phyloP scores from a whole-genome alignment of 306 rosid species.

The Citrullus mucosospermus region DNA sequence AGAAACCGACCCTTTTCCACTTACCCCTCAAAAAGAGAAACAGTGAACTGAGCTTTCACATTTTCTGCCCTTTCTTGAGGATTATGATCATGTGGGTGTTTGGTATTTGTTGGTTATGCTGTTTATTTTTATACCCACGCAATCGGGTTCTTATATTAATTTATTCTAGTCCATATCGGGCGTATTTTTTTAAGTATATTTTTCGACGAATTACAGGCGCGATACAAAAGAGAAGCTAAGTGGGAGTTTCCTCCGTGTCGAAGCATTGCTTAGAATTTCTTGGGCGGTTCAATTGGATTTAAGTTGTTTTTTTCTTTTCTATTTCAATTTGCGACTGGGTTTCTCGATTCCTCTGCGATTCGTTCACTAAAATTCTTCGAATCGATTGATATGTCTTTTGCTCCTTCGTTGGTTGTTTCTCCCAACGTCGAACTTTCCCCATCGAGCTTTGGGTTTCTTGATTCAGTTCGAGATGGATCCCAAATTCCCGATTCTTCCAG shows the following conservation, averaged over 20 bases:
- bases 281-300: slow-evolving; percentile 3
- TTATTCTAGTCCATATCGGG: neutral
- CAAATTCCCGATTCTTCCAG: slow-evolving; percentile 29
- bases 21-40: neutral
- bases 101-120: neutral
- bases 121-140: neutral
- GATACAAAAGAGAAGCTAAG: neutral
- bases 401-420: slow-evolving; percentile 32
- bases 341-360: neutral
- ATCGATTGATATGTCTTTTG: slow-evolving; percentile 39
- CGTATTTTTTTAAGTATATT: neutral
- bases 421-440: slow-evolving; percentile 33
- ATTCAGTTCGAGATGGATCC: slow-evolving; percentile 36
- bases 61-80: neutral
- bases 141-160: neutral
- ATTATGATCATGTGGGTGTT: slow-evolving; percentile 5
- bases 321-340: neutral
- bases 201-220: slow-evolving; percentile 2
- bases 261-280: neutral
- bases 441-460: slow-evolving; percentile 24
- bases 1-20: neutral
- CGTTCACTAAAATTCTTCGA: neutral
- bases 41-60: neutral
- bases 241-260: neutral
- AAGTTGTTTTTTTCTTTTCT: neutral